Percentiles rank a stretch among this genome's conserved stretches.
These are phyloP conservation scores for Aureoboletus auriporus DNA, from an alignment of 768 basidiomycete genomes.

Conservation along the genomic window DNA sequence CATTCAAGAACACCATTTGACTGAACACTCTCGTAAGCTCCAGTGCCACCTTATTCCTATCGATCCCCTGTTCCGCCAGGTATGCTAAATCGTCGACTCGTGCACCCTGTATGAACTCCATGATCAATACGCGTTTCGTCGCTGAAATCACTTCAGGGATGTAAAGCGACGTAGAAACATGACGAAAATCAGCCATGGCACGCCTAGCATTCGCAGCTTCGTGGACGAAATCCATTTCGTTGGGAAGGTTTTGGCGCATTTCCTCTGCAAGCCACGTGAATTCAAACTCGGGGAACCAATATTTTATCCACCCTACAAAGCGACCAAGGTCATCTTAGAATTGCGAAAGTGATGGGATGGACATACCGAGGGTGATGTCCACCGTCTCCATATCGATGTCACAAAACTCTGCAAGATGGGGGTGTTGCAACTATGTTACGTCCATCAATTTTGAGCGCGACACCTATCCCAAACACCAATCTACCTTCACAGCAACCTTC, in stretches of 20 bases:
- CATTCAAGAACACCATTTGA: slow-evolving; percentile 94
- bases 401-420: slow-evolving; percentile 88
- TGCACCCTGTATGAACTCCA: slow-evolving; percentile 92
- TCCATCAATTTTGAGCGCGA: slow-evolving; percentile 2
- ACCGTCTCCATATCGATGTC: slow-evolving; percentile 89
- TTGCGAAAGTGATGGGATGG: not conserved
- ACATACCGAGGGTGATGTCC: slow-evolving; percentile 62
- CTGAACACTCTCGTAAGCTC: slow-evolving; percentile 90
- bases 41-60: slow-evolving; percentile 89
- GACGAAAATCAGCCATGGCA: slow-evolving; percentile 63
- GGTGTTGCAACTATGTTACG: slow-evolving; percentile 71
- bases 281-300: slow-evolving; percentile 94
- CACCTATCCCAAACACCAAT: slow-evolving; percentile 8
- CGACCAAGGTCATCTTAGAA: not conserved
- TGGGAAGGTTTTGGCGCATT: slow-evolving; percentile 88
- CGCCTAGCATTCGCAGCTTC: slow-evolving; percentile 86
- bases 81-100: slow-evolving; percentile 86
- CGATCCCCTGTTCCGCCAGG: slow-evolving; percentile 76
- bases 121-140: slow-evolving; percentile 80
- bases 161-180: slow-evolving; percentile 76
- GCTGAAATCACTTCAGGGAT: slow-evolving; percentile 81
- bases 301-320: slow-evolving; percentile 72
- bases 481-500: slow-evolving; percentile 82
- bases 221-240: slow-evolving; percentile 92
- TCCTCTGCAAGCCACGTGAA: slow-evolving; percentile 92